Percentiles rank a stretch among this genome's conserved stretches.
Evolutionary conservation across 2,329 filamentous ascomycete genomes (phyloP).

Genomic region (Cryphonectria carpinicola): DNA sequence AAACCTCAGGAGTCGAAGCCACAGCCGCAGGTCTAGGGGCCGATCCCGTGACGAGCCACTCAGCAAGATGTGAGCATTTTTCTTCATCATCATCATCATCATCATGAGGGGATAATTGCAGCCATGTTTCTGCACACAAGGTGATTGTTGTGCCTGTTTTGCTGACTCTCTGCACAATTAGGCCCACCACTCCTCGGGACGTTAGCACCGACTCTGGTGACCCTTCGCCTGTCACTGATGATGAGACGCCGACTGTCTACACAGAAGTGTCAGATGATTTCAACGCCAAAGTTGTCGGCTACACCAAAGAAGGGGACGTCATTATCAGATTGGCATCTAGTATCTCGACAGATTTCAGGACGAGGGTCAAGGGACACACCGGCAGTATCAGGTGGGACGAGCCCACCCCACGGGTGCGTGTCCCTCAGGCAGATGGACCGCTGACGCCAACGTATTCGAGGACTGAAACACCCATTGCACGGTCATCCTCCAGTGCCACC

Average conservation of each 20-base stretch:
- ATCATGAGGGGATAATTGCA: background rate
- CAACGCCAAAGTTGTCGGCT: conserved; percentile 28
- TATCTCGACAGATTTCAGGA: conserved; percentile 16
- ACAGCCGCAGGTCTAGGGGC: conserved; percentile 19
- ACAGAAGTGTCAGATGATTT: conserved; percentile 17
- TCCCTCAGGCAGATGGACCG: background rate
- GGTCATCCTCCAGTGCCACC: conserved; percentile 19
- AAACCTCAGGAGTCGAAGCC: conserved; percentile 33
- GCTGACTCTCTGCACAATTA: background rate
- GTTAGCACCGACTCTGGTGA: conserved; percentile 18
- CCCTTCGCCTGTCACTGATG: conserved; percentile 4
- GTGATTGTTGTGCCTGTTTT: background rate
- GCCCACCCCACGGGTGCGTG: background rate
- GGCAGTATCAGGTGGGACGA: conserved; percentile 26
- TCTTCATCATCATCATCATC: background rate
- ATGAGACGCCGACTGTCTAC: conserved; percentile 6
- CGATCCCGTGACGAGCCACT: conserved; percentile 18
- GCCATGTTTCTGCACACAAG: background rate
- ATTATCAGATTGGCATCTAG: conserved; percentile 24
- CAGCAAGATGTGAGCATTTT: conserved; percentile 24
- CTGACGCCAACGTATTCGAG: background rate
- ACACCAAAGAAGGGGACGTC: conserved; percentile 27
- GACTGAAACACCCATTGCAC: background rate
- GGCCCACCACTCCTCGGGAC: conserved; percentile 21
- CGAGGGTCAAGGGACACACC: background rate